phyloP scores from a whole-genome alignment of 495 filamentous ascomycete species.

The Thozetella sp. region DNA sequence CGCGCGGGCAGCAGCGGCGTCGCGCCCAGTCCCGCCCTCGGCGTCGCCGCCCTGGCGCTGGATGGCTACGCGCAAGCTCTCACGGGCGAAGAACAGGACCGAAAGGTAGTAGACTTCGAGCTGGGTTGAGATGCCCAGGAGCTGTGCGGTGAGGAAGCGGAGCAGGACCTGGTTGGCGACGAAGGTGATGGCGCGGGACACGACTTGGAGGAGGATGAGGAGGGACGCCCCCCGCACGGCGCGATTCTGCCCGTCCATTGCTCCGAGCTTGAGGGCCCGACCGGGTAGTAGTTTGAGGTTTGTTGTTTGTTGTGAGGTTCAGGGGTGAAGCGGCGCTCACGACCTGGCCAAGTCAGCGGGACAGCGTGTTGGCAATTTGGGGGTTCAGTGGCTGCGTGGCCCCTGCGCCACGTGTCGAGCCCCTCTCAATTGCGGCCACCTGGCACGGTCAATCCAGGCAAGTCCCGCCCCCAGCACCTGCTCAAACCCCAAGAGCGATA shows the following conservation, averaged over 20 bases:
- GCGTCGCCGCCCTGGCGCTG: conserved; percentile 66
- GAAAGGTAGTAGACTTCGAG: conserved; percentile 89
- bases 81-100: conserved; percentile 87
- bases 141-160: conserved; percentile 79
- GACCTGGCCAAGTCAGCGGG: too few relatives aligned
- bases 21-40: conserved; percentile 1
- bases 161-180: conserved; percentile 86
- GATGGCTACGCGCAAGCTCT: conserved; percentile 82
- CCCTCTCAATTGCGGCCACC: background rate
- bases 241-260: conserved; percentile 4
- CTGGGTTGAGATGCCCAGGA: conserved; percentile 83
- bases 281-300: too few relatives aligned
- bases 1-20: conserved; percentile 16
- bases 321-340: background rate
- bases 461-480: too few relatives aligned
- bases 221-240: conserved; percentile 70
- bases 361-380: too few relatives aligned
- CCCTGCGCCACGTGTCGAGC: background rate
- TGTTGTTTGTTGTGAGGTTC: too few relatives aligned
- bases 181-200: conserved; percentile 86
- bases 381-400: background rate
- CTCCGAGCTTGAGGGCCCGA: too few relatives aligned
- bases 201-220: conserved; percentile 83
- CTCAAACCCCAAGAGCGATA: background rate
- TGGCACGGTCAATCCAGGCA: too few relatives aligned